phyloP scores from a whole-genome alignment of 1,284 basidiomycete genomes.

The Anthracocystis walkeri region DNA sequence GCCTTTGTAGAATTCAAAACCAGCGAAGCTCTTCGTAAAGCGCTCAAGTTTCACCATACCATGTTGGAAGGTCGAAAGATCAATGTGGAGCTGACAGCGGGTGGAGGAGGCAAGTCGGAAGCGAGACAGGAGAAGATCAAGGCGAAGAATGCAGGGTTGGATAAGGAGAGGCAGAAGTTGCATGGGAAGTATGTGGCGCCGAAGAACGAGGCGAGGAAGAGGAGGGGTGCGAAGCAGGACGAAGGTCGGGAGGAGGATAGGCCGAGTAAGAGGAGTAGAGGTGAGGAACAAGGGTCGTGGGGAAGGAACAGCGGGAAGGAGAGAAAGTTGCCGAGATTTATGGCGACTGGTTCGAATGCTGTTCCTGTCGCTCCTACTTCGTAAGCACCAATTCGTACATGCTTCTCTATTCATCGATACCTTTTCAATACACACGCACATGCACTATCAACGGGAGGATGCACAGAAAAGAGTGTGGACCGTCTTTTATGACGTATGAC shows the following conservation, averaged over 20 bases:
- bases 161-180: conserved; percentile 63
- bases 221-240: conserved; percentile 16
- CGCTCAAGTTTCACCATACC: conserved; percentile 67
- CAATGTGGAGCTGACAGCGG: conserved; percentile 68
- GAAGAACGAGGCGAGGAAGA: conserved; percentile 57
- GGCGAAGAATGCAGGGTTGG: conserved; percentile 62
- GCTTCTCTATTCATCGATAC: conserved; percentile 18
- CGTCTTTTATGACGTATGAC: conserved; percentile 21
- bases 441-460: background rate
- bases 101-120: conserved; percentile 65
- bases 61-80: conserved; percentile 65
- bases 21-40: conserved; percentile 57
- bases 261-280: conserved; percentile 19
- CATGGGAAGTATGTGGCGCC: conserved; percentile 66
- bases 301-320: conserved; percentile 21
- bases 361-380: conserved; percentile 51
- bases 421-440: conserved; percentile 10
- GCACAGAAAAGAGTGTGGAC: background rate
- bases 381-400: conserved; percentile 1
- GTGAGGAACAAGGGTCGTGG: conserved; percentile 22
- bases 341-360: conserved; percentile 56
- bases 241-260: conserved; percentile 13
- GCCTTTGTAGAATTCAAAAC: conserved; percentile 66
- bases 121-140: conserved; percentile 64
- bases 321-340: conserved; percentile 46